Percentiles rank a stretch among this genome's conserved stretches.
Conservation (phyloP, 768 basidiomycete genomes). For the Tylopilus balloui region DNA sequence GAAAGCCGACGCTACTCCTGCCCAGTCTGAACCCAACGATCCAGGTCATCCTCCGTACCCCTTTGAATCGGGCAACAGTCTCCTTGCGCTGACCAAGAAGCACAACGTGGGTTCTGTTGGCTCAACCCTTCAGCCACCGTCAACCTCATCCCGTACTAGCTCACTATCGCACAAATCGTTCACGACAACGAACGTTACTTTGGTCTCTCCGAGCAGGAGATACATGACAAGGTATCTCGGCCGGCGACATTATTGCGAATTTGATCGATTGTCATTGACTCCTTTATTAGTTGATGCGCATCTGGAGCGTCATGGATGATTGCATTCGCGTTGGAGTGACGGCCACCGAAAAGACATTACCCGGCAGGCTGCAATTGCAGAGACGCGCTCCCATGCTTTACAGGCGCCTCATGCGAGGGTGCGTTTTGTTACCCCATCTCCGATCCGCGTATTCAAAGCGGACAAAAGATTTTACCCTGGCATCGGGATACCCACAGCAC, state of each 20-base stretch:
- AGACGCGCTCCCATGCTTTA: conserved; percentile 89
- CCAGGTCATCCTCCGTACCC: conserved; percentile 74
- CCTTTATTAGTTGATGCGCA: conserved; percentile 51
- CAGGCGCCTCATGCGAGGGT: conserved; percentile 87
- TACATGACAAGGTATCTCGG: conserved; percentile 58
- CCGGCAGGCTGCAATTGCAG: conserved; percentile 76
- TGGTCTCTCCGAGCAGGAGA: conserved; percentile 70
- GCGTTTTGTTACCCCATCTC: conserved; percentile 7
- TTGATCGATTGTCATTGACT: background rate
- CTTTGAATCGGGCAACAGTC: conserved; percentile 70
- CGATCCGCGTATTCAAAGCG: conserved; percentile 2
- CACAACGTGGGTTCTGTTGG: conserved; percentile 62
- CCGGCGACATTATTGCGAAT: background rate
- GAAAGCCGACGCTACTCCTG: conserved; percentile 13
- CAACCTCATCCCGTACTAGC: conserved; percentile 39
- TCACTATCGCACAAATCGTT: conserved; percentile 92
- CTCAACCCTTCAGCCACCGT: background rate
- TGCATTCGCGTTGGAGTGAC: conserved; percentile 87
- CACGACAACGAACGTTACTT: conserved; percentile 88
- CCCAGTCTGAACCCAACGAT: conserved; percentile 18
- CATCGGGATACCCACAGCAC: conserved; percentile 34
- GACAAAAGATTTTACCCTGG: conserved; percentile 48
- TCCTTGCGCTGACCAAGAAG: conserved; percentile 69
- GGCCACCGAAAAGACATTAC: conserved; percentile 70
- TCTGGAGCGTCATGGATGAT: conserved; percentile 91